Base-by-base conservation (phyloP, 148 eudicot genomes). In the Diospyros kaki region DNA sequence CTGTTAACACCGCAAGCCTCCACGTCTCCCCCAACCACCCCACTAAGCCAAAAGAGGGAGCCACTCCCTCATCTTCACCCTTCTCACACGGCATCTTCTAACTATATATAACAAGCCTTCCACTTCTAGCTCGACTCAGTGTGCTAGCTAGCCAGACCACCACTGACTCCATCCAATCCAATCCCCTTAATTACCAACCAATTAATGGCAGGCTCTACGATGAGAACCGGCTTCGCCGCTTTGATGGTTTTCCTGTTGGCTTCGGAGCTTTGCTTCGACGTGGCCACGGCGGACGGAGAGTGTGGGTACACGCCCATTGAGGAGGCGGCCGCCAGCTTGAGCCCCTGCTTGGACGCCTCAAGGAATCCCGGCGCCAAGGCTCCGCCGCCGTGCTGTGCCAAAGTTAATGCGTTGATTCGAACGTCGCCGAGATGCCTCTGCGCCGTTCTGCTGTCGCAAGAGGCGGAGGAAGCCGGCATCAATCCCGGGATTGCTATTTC, bases 391-490 rank as follows among this genome's bases (percentile, higher is more conserved):
- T 86, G 89, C 52, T 88, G 88, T 69, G 54, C 84, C 56, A 81
- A 80, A 76, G 92, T 86, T n/a, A 77, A 75, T 68, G 88, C 81
- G 14, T 65, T 88, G 66, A 76, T 86, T 17, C 75, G 38, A 62
- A 83, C 86, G 6, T 84, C 88, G 4, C 88, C 89, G 14, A 82
- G 62, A 43, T 89, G 89, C 72, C 74, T 89, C n/a, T 86, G 88
- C 12, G 87, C 92, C 0, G 87, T 89, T 2, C 55, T 86, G 14
- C 76, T 86, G 4, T 89, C 90, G 6, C 88, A 86, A 42, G 7
- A 84, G 67, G 89, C 90, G 50, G 86, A 77, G 58, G 68, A 75
- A 70, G 90, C 87, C 1, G 88, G 90, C 8, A 80, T 87, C 60
- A 85, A 87, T 43, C 90, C 93, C 15, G 89, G 82, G 3, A 77